Conservation (phyloP, 2,329 filamentous ascomycete genomes). For the Exophiala sp. region DNA sequence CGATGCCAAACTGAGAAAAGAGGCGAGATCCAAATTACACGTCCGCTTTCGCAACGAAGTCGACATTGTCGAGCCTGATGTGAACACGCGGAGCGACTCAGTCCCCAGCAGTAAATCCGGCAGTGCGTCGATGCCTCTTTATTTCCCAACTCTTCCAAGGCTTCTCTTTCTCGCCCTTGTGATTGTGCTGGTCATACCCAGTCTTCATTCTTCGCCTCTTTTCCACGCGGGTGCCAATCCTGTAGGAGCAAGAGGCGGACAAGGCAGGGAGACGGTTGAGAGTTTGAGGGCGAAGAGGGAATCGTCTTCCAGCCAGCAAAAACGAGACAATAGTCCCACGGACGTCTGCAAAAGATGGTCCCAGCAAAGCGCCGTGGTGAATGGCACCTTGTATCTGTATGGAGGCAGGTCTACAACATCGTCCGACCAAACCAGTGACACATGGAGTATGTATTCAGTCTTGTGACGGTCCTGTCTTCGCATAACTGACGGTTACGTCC, state of each 20-base stretch:
- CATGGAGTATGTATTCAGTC: conserved; percentile 69
- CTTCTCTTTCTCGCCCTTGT: conserved; percentile 23
- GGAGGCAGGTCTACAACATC: conserved; percentile 60
- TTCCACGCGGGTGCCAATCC: conserved; percentile 21
- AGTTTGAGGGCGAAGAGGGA: not conserved
- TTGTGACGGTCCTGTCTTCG: no score
- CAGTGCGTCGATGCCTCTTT: conserved; percentile 12
- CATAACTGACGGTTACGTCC: conserved; percentile 3
- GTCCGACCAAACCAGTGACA: conserved; percentile 54
- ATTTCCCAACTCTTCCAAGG: conserved; percentile 21
- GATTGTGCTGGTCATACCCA: conserved; percentile 23
- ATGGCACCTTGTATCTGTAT: conserved; percentile 71
- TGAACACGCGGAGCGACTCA: conserved; percentile 4
- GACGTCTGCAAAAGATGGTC: conserved; percentile 61
- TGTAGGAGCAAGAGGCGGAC: conserved; percentile 10
- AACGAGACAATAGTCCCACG: conserved; percentile 42
- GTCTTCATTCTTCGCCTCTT: conserved; percentile 19
- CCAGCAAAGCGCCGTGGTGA: conserved; percentile 62
- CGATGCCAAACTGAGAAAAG: conserved; percentile 23
- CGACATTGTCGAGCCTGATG: conserved; percentile 20
- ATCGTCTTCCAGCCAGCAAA: not conserved
- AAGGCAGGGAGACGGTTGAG: not conserved
- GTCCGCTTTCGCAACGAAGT: conserved; percentile 25
- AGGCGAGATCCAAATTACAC: conserved; percentile 17
- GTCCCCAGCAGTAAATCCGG: not conserved